Conservation (phyloP, 139 green algal species). For the Nannochloris sp. region DNA sequence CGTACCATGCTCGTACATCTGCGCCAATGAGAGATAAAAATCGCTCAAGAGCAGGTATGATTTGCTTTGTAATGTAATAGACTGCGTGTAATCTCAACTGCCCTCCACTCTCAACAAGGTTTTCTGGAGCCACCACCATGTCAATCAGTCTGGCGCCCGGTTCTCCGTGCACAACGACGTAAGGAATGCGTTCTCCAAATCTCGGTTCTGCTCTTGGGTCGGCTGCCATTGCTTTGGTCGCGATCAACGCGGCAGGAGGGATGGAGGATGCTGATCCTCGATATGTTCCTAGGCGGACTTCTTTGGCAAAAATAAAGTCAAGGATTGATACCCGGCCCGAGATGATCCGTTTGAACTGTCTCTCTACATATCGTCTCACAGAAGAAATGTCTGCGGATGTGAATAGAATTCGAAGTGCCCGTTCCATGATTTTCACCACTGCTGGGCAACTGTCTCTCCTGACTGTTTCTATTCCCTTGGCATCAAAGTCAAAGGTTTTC, state of each 20-base stretch:
- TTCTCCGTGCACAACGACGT: slow-evolving; percentile 77
- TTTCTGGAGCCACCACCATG: slow-evolving; percentile 61
- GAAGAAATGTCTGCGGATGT: slow-evolving; percentile 57
- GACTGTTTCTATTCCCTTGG: slow-evolving; percentile 89
- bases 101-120: slow-evolving; percentile 50
- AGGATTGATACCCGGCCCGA: slow-evolving; percentile 65
- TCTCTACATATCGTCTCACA: slow-evolving; percentile 62
- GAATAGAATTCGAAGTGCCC: slow-evolving; percentile 75
- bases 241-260: slow-evolving; percentile 84
- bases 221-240: slow-evolving; percentile 61
- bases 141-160: slow-evolving; percentile 69
- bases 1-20: slow-evolving; percentile 79
- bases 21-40: slow-evolving; percentile 80
- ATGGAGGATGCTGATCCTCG: slow-evolving; percentile 39
- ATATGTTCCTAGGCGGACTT: slow-evolving; percentile 79
- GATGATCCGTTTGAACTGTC: slow-evolving; percentile 84
- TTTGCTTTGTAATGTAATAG: slow-evolving; percentile 96
- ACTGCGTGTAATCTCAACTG: slow-evolving; percentile 61
- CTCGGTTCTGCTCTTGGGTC: slow-evolving; percentile 62
- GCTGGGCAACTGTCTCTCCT: slow-evolving; percentile 84
- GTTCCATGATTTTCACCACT: slow-evolving; percentile 83
- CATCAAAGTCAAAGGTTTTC: slow-evolving; percentile 39
- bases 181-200: slow-evolving; percentile 83
- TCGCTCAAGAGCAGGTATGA: slow-evolving; percentile 84
- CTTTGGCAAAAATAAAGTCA: slow-evolving; percentile 87